Evolutionary conservation across 768 basidiomycete species (phyloP).

Genomic region (Hygrophorus russula): DNA sequence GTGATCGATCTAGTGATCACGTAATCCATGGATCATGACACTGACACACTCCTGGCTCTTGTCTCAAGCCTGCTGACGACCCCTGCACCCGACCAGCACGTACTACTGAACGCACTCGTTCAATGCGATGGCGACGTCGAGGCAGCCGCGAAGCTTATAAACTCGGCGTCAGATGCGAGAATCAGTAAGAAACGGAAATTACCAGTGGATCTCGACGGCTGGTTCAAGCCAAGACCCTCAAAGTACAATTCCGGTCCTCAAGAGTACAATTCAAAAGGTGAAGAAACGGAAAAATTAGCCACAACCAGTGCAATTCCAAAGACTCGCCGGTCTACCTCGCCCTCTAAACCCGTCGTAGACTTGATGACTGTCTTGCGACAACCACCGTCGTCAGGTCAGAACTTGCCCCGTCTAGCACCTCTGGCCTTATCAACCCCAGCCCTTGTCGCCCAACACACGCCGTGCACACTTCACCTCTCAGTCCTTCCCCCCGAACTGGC

Average conservation of each 20-base stretch:
- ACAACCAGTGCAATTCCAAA: background rate
- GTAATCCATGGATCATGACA: constrained; percentile 29
- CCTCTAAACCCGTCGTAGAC: constrained; percentile 25
- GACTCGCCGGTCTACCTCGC: constrained; percentile 7
- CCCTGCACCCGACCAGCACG: constrained; percentile 21
- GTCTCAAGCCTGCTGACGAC: constrained; percentile 45
- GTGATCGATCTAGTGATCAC: too few species aligned
- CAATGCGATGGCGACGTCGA: constrained; percentile 45
- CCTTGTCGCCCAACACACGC: constrained; percentile 57
- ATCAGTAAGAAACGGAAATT: background rate
- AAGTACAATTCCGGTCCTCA: background rate
- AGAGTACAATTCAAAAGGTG: background rate
- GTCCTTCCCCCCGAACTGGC: constrained; percentile 68
- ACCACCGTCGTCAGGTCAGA: constrained; percentile 28
- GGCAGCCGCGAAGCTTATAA: constrained; percentile 33
- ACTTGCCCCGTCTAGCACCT: constrained; percentile 37
- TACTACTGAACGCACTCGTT: constrained; percentile 50
- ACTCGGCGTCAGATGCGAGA: constrained; percentile 1
- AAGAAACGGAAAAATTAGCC: constrained; percentile 8
- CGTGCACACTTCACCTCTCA: constrained; percentile 64
- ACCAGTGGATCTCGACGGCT: background rate
- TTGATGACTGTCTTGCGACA: constrained; percentile 49
- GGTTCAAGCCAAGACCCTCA: constrained; percentile 6
- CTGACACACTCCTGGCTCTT: constrained; percentile 57
- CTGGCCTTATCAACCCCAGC: constrained; percentile 50